Base-by-base conservation (phyloP, 306 rosid species). In the Inga oerstediana region DNA sequence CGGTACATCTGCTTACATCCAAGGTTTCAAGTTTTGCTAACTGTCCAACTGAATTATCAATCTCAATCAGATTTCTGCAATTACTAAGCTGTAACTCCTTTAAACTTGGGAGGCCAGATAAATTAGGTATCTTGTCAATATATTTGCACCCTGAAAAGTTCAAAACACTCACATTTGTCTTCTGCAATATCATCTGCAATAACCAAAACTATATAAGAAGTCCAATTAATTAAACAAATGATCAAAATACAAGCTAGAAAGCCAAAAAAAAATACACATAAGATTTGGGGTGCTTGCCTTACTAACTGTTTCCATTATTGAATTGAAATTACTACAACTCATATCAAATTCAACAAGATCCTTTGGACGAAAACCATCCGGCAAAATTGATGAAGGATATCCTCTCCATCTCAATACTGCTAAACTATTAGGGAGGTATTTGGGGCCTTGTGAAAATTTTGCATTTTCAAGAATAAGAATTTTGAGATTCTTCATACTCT, bases 321-420 rank as follows among this genome's bases (percentile, higher is more conserved):
- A 46, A 46, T 2, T 12, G 16, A 46, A 12, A 46, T 11, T 12
- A 45, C 74, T 67, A 2, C 62, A 2, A 0, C 14, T 34, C 76
- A 79, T 4, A 44, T 84, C 32, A 2, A 84, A 61, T 62, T 27
- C 44, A 27, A n/a, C 67, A 30, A 84, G 83, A 12, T 73, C 51
- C 19, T 14, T 65, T 0, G 51, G 48, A 35, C 10, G 41, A 65
- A 49, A 79, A n/a, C 32, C 32, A 11, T 19, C 3, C 14, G 83
- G 83, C 66, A 79, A 73, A n/a, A 27, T 64, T 24, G 71, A 7
- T 49, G 52, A 8, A 48, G 86, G 86, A 66, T 65, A 84, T 48
- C 39, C 52, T 24, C 5, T 0, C 83, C 86, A 84, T 2, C 39
- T 68, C 7, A 84, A 15, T 20, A 84, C 51, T 79, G 52, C 11